Evolutionary conservation across 768 basidiomycete genomes (phyloP).

Genomic region (Plicaturopsis crispa): DNA sequence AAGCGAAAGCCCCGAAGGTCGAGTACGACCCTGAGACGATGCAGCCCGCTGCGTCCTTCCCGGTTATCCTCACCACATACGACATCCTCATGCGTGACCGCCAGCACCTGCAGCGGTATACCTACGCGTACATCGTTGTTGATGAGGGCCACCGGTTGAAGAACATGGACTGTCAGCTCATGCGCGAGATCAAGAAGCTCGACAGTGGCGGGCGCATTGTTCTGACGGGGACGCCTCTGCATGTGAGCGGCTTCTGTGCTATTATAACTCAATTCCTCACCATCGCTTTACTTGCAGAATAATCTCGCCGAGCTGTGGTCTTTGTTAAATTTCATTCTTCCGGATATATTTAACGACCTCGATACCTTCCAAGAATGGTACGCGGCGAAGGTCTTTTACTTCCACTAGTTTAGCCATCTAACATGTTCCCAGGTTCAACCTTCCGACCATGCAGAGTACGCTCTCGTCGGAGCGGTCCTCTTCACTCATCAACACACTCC

Average conservation of each 20-base stretch:
- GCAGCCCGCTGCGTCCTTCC: no score
- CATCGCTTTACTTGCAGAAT: constrained; percentile 52
- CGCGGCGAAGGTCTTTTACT: constrained; percentile 9
- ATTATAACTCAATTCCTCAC: neutral
- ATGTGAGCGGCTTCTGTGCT: constrained; percentile 42
- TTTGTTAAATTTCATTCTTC: constrained; percentile 91
- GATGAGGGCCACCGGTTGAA: constrained; percentile 95
- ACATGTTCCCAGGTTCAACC: constrained; percentile 51
- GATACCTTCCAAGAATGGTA: constrained; percentile 89
- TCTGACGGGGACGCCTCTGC: constrained; percentile 91
- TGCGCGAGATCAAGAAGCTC: constrained; percentile 86
- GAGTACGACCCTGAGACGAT: constrained; percentile 7
- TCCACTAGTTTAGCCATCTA: constrained; percentile 17
- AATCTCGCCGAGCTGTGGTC: constrained; percentile 95
- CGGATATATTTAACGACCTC: constrained; percentile 86
- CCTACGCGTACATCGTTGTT: constrained; percentile 92
- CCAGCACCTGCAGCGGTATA: constrained; percentile 51
- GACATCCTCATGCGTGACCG: constrained; percentile 89
- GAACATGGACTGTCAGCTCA: constrained; percentile 87
- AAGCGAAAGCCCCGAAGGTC: neutral
- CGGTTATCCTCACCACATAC: constrained; percentile 86
- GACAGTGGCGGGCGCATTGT: constrained; percentile 83
- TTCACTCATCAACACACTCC: constrained; percentile 70
- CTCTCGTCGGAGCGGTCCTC: constrained; percentile 53
- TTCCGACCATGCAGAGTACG: constrained; percentile 52